Base-by-base conservation (phyloP, 352 stramenopile genomes). In the Globisporangium cystogenes region DNA sequence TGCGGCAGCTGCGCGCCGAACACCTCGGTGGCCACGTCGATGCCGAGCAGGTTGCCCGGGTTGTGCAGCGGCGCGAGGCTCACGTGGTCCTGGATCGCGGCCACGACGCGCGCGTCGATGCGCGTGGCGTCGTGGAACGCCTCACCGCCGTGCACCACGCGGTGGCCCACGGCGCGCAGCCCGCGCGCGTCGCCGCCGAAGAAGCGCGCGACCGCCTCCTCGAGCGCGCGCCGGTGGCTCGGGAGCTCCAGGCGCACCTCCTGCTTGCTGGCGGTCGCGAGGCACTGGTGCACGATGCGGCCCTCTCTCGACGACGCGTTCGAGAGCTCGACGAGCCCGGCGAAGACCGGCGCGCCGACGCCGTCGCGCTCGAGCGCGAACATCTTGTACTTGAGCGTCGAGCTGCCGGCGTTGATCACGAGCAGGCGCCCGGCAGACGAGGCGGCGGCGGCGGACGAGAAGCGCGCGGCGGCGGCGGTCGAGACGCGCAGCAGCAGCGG, bases 351-450 rank as follows among this genome's bases (percentile, higher is more conserved):
- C 24, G 60, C 60, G 27, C 74, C 74, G 20, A 92, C 73, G 40
- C 70, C 56, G 3, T 45, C 46, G 2, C 36, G 39, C 33, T 76
- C 54, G 18, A 90, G 46, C 26, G 60, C 53, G 57, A 93, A 94
- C 33, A 94, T 66, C 66, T 87, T 91, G 68, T 93, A 94, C 64
- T 94, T 94, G 64, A 94, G 73, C 57, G 82, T 84, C 14, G 84
- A 94, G 49, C 70, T 87, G 46, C 84, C 84, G 24, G 79, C 73
- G 65, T 92, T 94, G 59, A 92, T 67, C 49, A 91, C 79, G 15
- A 90, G 66, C 46, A 90, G 62, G 16, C 67, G 66, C 49, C 42
- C 46, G 18, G 46, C 10, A 20, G 18, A 18, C 11, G 46, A 7
- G n/a, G n/a, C n/a, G n/a, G n/a, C n/a, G 7, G 8, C 16, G 18